Evolutionary conservation across 169 alveolate genomes (phyloP).

Genomic region (Plasmodium gallinaceum): DNA sequence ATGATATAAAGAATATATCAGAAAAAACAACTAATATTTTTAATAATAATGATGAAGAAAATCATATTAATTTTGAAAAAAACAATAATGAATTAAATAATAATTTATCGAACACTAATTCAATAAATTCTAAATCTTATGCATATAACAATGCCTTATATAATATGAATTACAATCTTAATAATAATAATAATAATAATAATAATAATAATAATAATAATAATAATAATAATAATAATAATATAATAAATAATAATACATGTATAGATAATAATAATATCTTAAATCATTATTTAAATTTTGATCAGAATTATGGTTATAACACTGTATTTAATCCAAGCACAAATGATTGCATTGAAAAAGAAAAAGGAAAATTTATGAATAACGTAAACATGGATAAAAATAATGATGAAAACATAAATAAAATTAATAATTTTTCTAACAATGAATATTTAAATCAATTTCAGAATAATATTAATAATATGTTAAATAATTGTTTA

Average conservation of each 20-base stretch:
- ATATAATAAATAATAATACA: background rate
- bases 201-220: background rate
- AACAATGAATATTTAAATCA: slow-evolving; percentile 24
- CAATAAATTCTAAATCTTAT: background rate
- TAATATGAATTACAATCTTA: background rate
- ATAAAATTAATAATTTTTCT: background rate
- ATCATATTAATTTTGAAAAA: background rate
- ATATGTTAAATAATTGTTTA: slow-evolving; percentile 42
- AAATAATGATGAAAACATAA: background rate
- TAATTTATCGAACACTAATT: too few species aligned
- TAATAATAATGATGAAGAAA: slow-evolving; percentile 5
- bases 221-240: background rate
- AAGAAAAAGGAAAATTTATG: background rate
- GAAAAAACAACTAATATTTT: slow-evolving; percentile 31
- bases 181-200: background rate
- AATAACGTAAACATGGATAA: background rate
- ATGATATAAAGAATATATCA: slow-evolving; percentile 20
- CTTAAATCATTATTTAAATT: background rate
- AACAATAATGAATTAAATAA: too few species aligned
- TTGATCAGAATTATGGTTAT: background rate
- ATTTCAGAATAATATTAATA: slow-evolving; percentile 49
- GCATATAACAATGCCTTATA: background rate
- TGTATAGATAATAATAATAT: background rate
- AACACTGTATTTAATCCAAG: background rate
- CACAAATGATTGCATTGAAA: background rate